Conservation (phyloP, 1,284 basidiomycete genomes). For the Vanrija pseudolonga region DNA sequence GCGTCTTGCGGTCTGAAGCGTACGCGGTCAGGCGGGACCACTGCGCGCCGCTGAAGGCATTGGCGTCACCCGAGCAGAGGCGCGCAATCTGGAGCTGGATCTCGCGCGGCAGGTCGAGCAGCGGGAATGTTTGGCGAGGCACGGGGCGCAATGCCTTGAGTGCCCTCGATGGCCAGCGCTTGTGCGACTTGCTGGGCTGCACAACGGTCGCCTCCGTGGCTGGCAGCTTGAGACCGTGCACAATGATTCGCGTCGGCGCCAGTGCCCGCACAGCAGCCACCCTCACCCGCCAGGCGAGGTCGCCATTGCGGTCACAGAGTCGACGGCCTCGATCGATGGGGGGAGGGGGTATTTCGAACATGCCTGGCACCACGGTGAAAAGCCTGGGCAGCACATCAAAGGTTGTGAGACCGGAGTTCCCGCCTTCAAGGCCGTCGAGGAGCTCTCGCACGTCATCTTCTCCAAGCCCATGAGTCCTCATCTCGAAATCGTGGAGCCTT, state of each 20-base stretch:
- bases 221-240: conserved; percentile 25
- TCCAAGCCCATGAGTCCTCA: conserved; percentile 40
- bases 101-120: conserved; percentile 41
- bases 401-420: conserved; percentile 17
- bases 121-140: conserved; percentile 19
- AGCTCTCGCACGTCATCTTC: conserved; percentile 24
- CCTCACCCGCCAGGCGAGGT: conserved; percentile 28
- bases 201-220: not conserved
- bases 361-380: too few relatives aligned
- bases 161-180: too few relatives aligned
- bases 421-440: conserved; percentile 31
- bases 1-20: conserved; percentile 19
- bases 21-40: conserved; percentile 29
- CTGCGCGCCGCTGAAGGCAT: conserved; percentile 34
- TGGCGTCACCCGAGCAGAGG: conserved; percentile 28
- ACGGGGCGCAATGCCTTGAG: too few relatives aligned
- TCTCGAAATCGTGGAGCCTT: conserved; percentile 28
- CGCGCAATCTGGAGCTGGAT: conserved; percentile 34
- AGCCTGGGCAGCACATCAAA: too few relatives aligned
- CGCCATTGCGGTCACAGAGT: conserved; percentile 39
- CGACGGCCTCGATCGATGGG: conserved; percentile 17
- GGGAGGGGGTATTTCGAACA: too few relatives aligned
- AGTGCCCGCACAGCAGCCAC: conserved; percentile 22
- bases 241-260: conserved; percentile 30
- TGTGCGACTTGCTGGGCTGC: too few relatives aligned